Conservation (phyloP, 805 yeast species). For the Metschnikowia similis region DNA sequence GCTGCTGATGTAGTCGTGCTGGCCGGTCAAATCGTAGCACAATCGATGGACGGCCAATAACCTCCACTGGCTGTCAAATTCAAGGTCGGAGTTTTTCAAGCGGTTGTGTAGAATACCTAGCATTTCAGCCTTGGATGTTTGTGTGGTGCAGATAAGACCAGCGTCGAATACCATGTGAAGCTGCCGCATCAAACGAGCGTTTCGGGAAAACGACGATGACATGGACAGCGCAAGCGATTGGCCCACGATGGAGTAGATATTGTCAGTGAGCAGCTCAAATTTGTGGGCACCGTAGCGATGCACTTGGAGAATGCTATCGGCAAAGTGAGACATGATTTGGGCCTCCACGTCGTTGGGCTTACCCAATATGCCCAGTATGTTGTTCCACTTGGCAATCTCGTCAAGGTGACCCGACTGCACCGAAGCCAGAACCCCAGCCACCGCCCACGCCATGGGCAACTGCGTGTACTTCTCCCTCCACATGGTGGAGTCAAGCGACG, state of each 20-base stretch:
- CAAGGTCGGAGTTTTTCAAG: constrained; percentile 34
- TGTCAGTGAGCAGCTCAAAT: constrained; percentile 39
- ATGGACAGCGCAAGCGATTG: constrained; percentile 43
- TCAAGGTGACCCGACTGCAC: constrained; percentile 56
- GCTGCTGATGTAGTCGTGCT: constrained; percentile 38
- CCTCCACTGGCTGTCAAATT: constrained; percentile 56
- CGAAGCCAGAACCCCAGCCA: constrained; percentile 72
- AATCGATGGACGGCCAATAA: constrained; percentile 57
- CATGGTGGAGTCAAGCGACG: constrained; percentile 41
- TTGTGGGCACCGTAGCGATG: constrained; percentile 26
- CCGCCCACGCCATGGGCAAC: constrained; percentile 54
- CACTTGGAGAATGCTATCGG: constrained; percentile 54
- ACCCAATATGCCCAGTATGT: constrained; percentile 43
- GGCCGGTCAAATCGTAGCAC: constrained; percentile 24
- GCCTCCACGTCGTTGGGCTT: constrained; percentile 47
- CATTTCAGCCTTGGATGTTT: constrained; percentile 12
- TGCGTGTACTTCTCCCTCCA: constrained; percentile 15
- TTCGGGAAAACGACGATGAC: constrained; percentile 36
- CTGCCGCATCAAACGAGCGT: constrained; percentile 32
- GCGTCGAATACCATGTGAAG: constrained; percentile 36
- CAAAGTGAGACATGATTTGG: constrained; percentile 58
- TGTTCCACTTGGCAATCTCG: constrained; percentile 56
- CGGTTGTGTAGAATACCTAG: constrained; percentile 25
- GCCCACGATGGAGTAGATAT: constrained; percentile 59
- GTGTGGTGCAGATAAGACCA: constrained; percentile 20